phyloP scores from a whole-genome alignment of 1,284 basidiomycete genomes.

The Pulchroboletus neoregius region DNA sequence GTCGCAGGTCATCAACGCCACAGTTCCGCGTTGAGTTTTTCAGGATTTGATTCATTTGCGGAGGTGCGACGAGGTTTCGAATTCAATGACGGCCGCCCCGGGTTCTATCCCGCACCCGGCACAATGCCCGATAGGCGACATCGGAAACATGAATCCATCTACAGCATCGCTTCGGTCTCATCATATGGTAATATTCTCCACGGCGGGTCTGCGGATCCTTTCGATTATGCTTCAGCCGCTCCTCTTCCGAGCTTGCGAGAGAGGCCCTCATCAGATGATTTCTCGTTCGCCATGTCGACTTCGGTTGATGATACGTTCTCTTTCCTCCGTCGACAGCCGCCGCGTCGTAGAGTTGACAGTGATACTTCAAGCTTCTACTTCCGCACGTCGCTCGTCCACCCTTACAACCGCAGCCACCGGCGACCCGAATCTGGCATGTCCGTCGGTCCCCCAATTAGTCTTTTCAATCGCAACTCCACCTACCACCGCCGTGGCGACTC shows the following conservation, averaged over 20 bases:
- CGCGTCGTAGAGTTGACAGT: conserved; percentile 61
- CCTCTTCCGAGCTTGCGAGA: conserved; percentile 44
- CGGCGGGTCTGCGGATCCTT: conserved; percentile 63
- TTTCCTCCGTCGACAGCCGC: conserved; percentile 46
- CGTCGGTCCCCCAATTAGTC: conserved; percentile 61
- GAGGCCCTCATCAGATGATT: conserved; percentile 53
- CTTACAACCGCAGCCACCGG: conserved; percentile 43
- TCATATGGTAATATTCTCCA: conserved; percentile 72
- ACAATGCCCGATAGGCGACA: conserved; percentile 38
- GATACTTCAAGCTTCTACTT: conserved; percentile 76
- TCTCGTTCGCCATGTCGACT: conserved; percentile 52
- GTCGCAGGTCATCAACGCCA: conserved; percentile 40
- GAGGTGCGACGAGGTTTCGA: conserved; percentile 73
- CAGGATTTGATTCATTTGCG: conserved; percentile 67
- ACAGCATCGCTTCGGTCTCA: conserved; percentile 79
- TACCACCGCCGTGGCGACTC: conserved; percentile 50
- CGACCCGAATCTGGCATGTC: conserved; percentile 49
- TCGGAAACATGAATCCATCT: conserved; percentile 54
- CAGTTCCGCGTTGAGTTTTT: conserved; percentile 59
- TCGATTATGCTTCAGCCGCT: conserved; percentile 52
- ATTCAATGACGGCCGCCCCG: conserved; percentile 54
- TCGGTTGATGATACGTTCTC: conserved; percentile 71
- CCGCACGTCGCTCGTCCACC: conserved; percentile 35
- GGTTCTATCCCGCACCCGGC: conserved; percentile 58
- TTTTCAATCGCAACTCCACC: conserved; percentile 62